These are phyloP conservation scores for Teratosphaeria pseudoeucalypti DNA, from an alignment of 2,329 filamentous ascomycete genomes.

Conservation along the genomic window DNA sequence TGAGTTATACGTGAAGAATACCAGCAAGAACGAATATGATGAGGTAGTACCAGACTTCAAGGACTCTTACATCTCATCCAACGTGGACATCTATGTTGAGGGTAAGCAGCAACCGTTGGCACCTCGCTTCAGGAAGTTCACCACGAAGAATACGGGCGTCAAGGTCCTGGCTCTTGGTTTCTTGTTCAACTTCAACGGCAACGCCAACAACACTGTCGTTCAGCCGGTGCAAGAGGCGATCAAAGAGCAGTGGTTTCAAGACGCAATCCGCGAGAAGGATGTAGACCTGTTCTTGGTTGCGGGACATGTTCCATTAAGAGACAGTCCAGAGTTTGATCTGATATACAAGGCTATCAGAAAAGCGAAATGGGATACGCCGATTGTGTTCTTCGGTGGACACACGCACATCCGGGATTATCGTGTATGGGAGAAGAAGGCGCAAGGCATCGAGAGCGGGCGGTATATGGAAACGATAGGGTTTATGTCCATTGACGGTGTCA, in stretches of 20 bases:
- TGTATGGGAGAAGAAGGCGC: conserved; percentile 66
- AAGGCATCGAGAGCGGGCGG: conserved; percentile 74
- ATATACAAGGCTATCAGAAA: conserved; percentile 71
- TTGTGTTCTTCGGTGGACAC: conserved; percentile 87
- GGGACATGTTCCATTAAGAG: conserved; percentile 70
- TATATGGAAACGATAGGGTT: conserved; percentile 96
- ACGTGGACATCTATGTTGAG: conserved; percentile 72
- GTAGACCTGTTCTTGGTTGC: conserved; percentile 78
- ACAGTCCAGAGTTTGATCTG: conserved; percentile 63
- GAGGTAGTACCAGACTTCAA: conserved; percentile 75
- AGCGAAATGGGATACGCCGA: conserved; percentile 68
- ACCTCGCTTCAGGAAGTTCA: conserved; percentile 77
- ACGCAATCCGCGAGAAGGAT: conserved; percentile 67
- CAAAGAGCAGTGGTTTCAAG: conserved; percentile 78
- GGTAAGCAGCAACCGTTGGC: conserved; percentile 66
- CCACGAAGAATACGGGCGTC: conserved; percentile 78
- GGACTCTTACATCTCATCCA: conserved; percentile 76
- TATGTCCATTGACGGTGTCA: conserved; percentile 67
- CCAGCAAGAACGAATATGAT: conserved; percentile 66
- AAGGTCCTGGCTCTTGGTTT: conserved; percentile 85
- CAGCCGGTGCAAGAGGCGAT: conserved; percentile 70
- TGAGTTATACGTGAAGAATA: conserved; percentile 76
- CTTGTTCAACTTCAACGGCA: conserved; percentile 83
- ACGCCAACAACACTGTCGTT: conserved; percentile 83
- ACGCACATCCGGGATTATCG: conserved; percentile 78